Conservation (phyloP, 176 grass and related monocot species). For the Bothriochloa decipiens region DNA sequence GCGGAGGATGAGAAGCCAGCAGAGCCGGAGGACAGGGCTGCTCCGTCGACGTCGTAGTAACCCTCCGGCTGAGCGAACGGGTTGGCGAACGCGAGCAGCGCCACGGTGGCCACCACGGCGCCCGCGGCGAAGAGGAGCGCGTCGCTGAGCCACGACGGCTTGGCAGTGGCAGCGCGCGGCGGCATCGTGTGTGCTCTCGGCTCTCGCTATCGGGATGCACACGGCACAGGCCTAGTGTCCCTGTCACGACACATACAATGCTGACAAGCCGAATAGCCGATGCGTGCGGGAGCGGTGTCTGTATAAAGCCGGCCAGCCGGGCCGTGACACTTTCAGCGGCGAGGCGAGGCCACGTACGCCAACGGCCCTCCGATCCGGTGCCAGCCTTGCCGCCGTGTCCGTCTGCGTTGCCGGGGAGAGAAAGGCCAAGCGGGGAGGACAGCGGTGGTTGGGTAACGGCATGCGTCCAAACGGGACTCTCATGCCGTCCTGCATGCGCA, state of each 20-base stretch:
- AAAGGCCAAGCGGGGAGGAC: background rate
- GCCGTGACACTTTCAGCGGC: background rate
- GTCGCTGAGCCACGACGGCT: conserved; percentile 45
- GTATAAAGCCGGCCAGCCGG: background rate
- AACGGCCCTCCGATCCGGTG: background rate
- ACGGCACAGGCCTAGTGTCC: background rate
- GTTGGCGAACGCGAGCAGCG: conserved; percentile 54
- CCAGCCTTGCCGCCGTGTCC: conserved; percentile 4
- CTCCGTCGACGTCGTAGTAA: background rate
- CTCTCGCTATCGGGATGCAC: background rate
- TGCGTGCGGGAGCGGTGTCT: background rate
- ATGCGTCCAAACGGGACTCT: conserved; percentile 25
- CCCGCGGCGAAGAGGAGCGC: conserved; percentile 67
- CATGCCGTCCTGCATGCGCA: background rate
- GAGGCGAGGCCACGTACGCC: background rate
- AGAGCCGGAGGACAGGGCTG: background rate
- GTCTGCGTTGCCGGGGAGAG: background rate
- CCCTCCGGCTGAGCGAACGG: conserved; percentile 30
- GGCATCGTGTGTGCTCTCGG: conserved; percentile 28
- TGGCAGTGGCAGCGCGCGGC: conserved; percentile 31
- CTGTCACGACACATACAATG: background rate
- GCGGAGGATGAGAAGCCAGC: background rate
- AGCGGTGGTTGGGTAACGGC: conserved; percentile 4
- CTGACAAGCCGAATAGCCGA: background rate
- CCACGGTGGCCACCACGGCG: conserved; percentile 44